Base-by-base conservation (phyloP, 305 asterid species). In the Plantago rigida region DNA sequence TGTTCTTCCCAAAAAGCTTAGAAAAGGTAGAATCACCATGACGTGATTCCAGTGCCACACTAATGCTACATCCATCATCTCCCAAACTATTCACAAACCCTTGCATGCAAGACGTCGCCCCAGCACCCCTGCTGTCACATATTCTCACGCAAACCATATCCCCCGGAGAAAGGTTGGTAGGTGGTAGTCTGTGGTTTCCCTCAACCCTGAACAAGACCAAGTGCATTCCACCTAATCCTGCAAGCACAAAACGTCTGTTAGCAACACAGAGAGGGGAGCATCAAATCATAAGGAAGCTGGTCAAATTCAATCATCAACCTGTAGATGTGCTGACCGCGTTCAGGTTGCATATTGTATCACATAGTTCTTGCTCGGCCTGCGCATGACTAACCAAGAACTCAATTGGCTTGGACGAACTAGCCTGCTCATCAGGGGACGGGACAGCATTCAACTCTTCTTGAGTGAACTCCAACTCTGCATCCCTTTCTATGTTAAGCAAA, bases 201-300 rank as follows among this genome's bases (percentile, higher is more conserved):
- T 91, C 98, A 62, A 69, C 82, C 72, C 76, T 82, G 77, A 91
- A 91, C 84, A 86, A 69, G 50, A 91, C 96, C 84, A 91, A 71
- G 80, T 91, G 95, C 96, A 91, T 91, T 62, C 98, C 98, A 34
- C 96, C 98, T 66, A 91, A 73, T 67, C 98, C 98, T 91, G 83
- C 75, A 68, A 1, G 69, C 41, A 75, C 46, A 56, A 60, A 51
- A 19, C 29, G 36, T 49, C 56, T 10, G 22, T 54, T 29, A 54
- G 15, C 36, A 36, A 19, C 59, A 54, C 9, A 53, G 0, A 5
- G 9, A 53, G 7, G 29, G 15, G 17, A 53, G 4, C 34, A 12
- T 3, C 42, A 26, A 4, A 24, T 26, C 4, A 12, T 3, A 22
- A 10, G 11, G 9, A 7, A 31, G 56, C 41, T 41, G 62, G 47